Base-by-base conservation (phyloP, 768 basidiomycete species). In the Termitomyces sp. region DNA sequence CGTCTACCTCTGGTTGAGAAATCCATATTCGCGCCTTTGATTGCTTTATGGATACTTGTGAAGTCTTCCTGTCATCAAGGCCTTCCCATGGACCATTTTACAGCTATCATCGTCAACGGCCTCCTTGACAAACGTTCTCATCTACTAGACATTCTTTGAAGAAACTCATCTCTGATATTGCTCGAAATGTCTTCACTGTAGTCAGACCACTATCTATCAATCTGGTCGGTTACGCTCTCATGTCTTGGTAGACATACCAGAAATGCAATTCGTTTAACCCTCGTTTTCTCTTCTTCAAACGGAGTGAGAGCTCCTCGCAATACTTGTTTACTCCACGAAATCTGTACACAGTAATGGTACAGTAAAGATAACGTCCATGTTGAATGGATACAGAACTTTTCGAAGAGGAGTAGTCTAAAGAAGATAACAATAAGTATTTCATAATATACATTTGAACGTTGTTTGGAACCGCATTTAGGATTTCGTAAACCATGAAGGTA, bases 381-480 rank as follows among this genome's bases (percentile, higher is more conserved):
- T 29, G 15, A 39, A 26, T 28, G 39, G 26, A 39, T 24, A 52
- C 39, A 39, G 37, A 39, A 51, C 36, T 8, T 36, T 26, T 16
- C 6, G 16, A 37, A 18, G 4, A 39, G 16, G 9, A 37, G 28
- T 26, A 28, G 26, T 37, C n/a, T 26, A n/a, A 18, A 36, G 24
- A 37, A n/a, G 36, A 24, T 4, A 13, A 18, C 18, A 60, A 29
- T 60, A 62, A 59, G 55, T 62, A 62, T 58, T 46, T 29, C 50
- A 62, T 62, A 59, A 59, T 22, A 41, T 59, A 62, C 13, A 18
- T 57, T 49, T 57, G 28, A 42, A 9, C 20, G 22, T 22, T 10
- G 50, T 41, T 45, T 33, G 31, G 9, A 7, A 31, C 24, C 28
- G 16, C 12, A 20, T 55, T 39, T 54, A 8, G 41, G 20, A 41